Evolutionary conservation across 2,329 filamentous ascomycete genomes (phyloP), one percentile per base, ranked within the genome.

Genomic region (Biscogniauxia mediterranea): DNA sequence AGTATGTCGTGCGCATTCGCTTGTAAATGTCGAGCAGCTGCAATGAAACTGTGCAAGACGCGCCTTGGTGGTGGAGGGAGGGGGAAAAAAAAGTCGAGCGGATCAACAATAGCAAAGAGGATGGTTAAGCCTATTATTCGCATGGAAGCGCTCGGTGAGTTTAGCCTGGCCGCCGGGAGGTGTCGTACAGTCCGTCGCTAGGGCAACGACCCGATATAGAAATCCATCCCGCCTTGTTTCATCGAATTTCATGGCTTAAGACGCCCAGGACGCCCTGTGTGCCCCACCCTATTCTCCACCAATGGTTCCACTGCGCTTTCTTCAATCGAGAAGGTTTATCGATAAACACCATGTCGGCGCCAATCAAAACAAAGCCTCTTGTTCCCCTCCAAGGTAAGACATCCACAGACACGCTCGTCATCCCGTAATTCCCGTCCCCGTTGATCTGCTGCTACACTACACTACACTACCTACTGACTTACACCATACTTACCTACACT

Each of bases 101-200:
- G 64, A 70, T 70, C 70, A 71, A 70, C 69, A 71, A 71, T 46
- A 55, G 19, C 32, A 57, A 28, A 61, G 56, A 46, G 55, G n/a
- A 52, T 58, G 38, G 38, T 46, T 17, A 46, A 46, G 38, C 13
- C 38, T 66, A 58, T 65, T 64, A 64, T 67, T 64, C 64, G 66
- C 60, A 52, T 63, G 59, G 28, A 46, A 32, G 28, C 55, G 38
- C 38, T 46, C 15, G 38, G 11, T 25, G 17, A n/a, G n/a, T 49
- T 60, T 20, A 53, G 55, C 32, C 15, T 49, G 52, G 28, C 53
- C 25, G 51, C 53, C 52, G 4, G 15, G 17, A 5, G 23, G 26
- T 25, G 61, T 61, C 59, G 54, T 58, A 65, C 53, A 38, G 15
- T 19, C 17, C 19, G 59, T 71, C 61, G 62, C 69, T 64, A 71